Conservation (phyloP, 2,329 filamentous ascomycete genomes). For the Apiospora arundinis region DNA sequence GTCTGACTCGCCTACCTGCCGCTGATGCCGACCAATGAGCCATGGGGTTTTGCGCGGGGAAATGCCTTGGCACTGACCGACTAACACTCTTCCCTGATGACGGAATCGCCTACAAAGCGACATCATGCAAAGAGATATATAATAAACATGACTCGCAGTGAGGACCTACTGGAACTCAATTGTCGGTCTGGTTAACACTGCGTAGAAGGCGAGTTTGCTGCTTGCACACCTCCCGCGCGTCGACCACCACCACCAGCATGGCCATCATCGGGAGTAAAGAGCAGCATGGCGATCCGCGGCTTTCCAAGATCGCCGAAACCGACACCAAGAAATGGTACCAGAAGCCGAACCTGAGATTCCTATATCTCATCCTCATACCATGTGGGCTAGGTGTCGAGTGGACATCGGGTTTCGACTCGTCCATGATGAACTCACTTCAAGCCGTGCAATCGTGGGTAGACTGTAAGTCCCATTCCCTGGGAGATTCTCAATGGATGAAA, state of each 20-base stretch:
- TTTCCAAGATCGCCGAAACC: conserved; percentile 43
- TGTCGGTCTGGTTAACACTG: background rate
- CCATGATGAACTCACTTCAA: conserved; percentile 52
- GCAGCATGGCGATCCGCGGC: conserved; percentile 42
- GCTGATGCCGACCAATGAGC: background rate
- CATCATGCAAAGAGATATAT: background rate
- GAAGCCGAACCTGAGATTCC: conserved; percentile 46
- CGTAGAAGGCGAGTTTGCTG: background rate
- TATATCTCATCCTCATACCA: conserved; percentile 49
- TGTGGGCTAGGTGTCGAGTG: conserved; percentile 49
- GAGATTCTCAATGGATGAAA: background rate
- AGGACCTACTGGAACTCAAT: background rate
- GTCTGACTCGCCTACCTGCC: background rate
- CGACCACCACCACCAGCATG: conserved; percentile 29
- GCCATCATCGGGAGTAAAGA: conserved; percentile 44
- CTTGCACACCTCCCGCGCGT: background rate
- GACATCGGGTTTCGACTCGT: conserved; percentile 51
- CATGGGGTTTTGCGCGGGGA: background rate
- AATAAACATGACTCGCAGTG: background rate
- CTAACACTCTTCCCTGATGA: background rate
- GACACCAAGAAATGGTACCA: conserved; percentile 47
- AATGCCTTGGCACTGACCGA: conserved; percentile 1
- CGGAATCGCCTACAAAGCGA: background rate
- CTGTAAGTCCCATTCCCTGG: conserved; percentile 33
- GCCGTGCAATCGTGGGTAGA: conserved; percentile 47